These are phyloP conservation scores for Aspergillus piperis DNA, from an alignment of 2,329 filamentous ascomycete genomes.

Conservation along the genomic window DNA sequence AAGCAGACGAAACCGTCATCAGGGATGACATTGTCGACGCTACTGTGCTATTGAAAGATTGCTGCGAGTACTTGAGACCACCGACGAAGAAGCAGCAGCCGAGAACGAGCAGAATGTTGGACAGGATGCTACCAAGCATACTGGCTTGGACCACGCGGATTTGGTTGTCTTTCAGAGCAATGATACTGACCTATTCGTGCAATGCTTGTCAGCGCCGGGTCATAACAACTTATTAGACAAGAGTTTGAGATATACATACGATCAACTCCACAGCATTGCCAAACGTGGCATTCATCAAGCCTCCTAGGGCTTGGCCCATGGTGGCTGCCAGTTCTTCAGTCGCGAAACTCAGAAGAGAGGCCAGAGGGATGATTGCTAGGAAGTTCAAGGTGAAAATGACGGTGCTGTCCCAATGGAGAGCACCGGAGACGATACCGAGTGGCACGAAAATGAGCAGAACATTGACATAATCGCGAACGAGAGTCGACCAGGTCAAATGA, in stretches of 20 bases:
- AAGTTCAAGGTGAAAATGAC: constrained; percentile 65
- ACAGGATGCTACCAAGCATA: constrained; percentile 94
- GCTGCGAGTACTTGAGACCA: constrained; percentile 69
- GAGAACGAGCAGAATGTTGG: constrained; percentile 85
- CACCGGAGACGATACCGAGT: constrained; percentile 62
- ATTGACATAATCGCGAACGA: constrained; percentile 58
- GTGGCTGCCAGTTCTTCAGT: constrained; percentile 64
- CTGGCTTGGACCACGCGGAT: constrained; percentile 97
- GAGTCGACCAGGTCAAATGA: constrained; percentile 46
- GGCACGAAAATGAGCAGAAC: constrained; percentile 66
- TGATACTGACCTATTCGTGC: constrained; percentile 73
- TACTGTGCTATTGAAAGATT: constrained; percentile 56
- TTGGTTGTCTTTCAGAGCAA: constrained; percentile 80
- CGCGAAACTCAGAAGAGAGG: constrained; percentile 63
- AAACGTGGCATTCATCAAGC: constrained; percentile 66
- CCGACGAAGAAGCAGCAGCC: constrained; percentile 79
- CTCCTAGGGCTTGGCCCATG: constrained; percentile 63
- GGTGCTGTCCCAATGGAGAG: constrained; percentile 59
- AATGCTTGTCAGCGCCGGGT: neutral
- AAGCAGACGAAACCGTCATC: constrained; percentile 74
- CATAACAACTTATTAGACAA: neutral
- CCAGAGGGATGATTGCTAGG: constrained; percentile 64
- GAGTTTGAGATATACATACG: constrained; percentile 49
- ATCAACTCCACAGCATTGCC: constrained; percentile 68
- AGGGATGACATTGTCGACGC: constrained; percentile 62